phyloP scores from a whole-genome alignment of 2,329 filamentous ascomycete species.

The Aureobasidium sp. region DNA sequence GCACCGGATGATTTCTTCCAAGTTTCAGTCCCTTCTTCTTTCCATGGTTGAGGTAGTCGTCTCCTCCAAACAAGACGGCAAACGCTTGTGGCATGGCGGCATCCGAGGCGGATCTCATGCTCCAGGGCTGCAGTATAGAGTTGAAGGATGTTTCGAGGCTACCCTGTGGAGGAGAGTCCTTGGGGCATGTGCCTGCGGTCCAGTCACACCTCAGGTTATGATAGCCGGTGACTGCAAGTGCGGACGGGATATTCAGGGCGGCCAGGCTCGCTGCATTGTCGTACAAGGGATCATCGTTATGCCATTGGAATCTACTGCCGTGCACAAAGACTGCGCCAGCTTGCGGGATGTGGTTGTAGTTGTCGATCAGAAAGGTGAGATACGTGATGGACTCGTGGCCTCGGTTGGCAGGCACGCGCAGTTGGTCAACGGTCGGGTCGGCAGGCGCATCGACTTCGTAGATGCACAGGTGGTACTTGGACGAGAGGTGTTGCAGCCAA shows the following conservation, averaged over 20 bases:
- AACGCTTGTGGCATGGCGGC: constrained; percentile 48
- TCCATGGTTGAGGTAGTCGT: constrained; percentile 11
- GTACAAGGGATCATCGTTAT: constrained; percentile 47
- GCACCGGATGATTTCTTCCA: constrained; percentile 32
- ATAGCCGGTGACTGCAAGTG: constrained; percentile 37
- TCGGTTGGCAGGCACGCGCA: constrained; percentile 44
- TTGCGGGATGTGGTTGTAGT: constrained; percentile 50
- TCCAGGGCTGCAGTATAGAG: constrained; percentile 17
- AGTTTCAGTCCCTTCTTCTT: constrained; percentile 36
- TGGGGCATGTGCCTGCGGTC: constrained; percentile 37
- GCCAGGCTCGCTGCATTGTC: constrained; percentile 39
- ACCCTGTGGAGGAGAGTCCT: constrained; percentile 20
- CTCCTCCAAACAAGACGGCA: constrained; percentile 23
- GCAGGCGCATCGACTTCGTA: constrained; percentile 37
- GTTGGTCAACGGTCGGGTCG: constrained; percentile 25
- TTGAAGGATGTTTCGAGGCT: constrained; percentile 36
- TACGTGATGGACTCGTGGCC: constrained; percentile 58
- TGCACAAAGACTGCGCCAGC: constrained; percentile 54
- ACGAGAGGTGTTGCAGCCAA: constrained; percentile 36
- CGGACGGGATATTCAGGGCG: constrained; percentile 33
- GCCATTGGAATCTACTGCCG: constrained; percentile 50
- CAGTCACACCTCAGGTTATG: constrained; percentile 47
- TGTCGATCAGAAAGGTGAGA: constrained; percentile 53
- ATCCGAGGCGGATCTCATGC: constrained; percentile 22
- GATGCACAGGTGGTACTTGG: constrained; percentile 41